Evolutionary conservation across 2,329 filamentous ascomycete genomes (phyloP).

Genomic region (Magnaporthales sp.): DNA sequence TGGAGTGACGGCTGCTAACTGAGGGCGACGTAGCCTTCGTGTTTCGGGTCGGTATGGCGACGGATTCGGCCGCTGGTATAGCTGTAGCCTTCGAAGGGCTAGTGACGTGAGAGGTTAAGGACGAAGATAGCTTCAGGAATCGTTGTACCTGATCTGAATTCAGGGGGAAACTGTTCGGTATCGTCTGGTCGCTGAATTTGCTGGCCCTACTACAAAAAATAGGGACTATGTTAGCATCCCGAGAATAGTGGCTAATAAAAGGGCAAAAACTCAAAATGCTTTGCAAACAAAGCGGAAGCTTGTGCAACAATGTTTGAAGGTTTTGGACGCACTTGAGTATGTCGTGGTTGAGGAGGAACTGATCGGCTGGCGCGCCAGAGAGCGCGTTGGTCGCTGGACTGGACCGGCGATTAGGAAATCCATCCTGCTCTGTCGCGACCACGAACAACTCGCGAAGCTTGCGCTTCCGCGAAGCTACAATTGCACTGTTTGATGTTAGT

Average conservation of each 20-base stretch:
- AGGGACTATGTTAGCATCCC: constrained; percentile 9
- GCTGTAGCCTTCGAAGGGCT: neutral
- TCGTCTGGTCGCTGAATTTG: constrained; percentile 41
- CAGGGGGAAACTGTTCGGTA: constrained; percentile 37
- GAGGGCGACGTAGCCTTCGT: neutral
- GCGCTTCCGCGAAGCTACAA: constrained; percentile 78
- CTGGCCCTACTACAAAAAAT: constrained; percentile 29
- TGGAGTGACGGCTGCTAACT: neutral
- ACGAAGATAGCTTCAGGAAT: neutral
- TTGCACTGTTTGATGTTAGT: constrained; percentile 48
- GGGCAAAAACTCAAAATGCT: neutral
- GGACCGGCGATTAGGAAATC: constrained; percentile 34
- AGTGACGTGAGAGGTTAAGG: neutral
- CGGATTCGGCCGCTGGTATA: neutral
- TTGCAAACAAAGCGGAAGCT: neutral
- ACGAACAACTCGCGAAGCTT: constrained; percentile 83
- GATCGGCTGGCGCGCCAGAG: constrained; percentile 40
- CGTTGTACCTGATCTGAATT: neutral
- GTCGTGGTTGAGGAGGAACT: constrained; percentile 48
- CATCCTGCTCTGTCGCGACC: constrained; percentile 62
- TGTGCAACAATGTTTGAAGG: constrained; percentile 9
- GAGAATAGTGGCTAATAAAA: neutral
- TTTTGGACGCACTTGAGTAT: constrained; percentile 48
- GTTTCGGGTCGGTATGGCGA: neutral
- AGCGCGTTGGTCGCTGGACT: constrained; percentile 35